phyloP scores from a whole-genome alignment of 2,329 filamentous ascomycete species.

The Chrysosphaeria jannelii region DNA sequence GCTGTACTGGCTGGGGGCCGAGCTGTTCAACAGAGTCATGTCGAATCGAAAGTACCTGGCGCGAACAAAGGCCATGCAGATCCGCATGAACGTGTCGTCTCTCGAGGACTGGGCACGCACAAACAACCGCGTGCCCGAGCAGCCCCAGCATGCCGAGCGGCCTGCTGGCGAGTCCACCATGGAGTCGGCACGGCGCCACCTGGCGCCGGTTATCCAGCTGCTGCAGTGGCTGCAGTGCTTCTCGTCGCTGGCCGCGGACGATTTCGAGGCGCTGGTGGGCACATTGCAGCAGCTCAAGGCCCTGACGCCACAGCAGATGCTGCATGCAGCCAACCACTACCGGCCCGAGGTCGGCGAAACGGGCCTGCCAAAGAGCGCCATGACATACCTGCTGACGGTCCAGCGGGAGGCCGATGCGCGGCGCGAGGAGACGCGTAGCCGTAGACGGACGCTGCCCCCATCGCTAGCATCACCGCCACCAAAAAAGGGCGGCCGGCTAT shows the following conservation, averaged over 20 bases:
- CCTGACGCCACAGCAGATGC: conserved; percentile 60
- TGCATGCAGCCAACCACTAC: conserved; percentile 81
- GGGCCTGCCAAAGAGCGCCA: conserved; percentile 57
- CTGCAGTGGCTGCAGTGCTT: conserved; percentile 97
- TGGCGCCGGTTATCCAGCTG: conserved; percentile 74
- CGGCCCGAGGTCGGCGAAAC: conserved; percentile 88
- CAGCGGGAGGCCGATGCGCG: conserved; percentile 41
- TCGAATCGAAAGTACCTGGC: conserved; percentile 83
- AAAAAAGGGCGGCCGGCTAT: conserved; percentile 1
- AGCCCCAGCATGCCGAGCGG: conserved; percentile 73
- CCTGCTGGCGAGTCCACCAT: conserved; percentile 65
- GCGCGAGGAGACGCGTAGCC: conserved; percentile 19
- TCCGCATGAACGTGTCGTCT: conserved; percentile 90
- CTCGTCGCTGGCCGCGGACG: conserved; percentile 61
- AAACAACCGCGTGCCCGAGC: conserved; percentile 83
- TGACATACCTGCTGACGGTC: conserved; percentile 57
- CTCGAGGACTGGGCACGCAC: conserved; percentile 85
- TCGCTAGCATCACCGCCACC: conserved; percentile 5
- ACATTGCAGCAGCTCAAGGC: conserved; percentile 72
- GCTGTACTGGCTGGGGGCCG: conserved; percentile 84
- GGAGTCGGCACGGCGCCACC: conserved; percentile 55
- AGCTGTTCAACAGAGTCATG: conserved; percentile 96
- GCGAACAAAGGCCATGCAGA: conserved; percentile 96
- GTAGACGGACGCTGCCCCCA: conserved; percentile 16
- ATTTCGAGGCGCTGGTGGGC: conserved; percentile 61